Percentiles rank a stretch among this genome's conserved stretches.
These are phyloP conservation scores for Astrothelium macrocarpum DNA, from an alignment of 495 filamentous ascomycete genomes.

Conservation along the genomic window DNA sequence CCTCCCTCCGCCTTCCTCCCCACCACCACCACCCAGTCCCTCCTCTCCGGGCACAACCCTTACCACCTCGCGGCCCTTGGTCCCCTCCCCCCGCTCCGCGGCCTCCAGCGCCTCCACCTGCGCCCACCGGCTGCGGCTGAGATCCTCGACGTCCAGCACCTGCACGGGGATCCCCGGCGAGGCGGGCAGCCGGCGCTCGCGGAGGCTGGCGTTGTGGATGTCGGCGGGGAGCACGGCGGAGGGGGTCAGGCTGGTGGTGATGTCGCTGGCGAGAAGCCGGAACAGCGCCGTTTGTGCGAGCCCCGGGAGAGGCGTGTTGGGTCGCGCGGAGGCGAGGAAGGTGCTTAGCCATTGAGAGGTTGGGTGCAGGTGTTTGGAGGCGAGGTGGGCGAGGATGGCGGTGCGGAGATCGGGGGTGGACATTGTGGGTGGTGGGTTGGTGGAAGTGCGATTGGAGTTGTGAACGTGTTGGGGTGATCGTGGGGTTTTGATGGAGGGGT, in stretches of 20 bases:
- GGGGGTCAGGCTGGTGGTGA: constrained; percentile 46
- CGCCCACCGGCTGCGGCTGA: constrained; percentile 66
- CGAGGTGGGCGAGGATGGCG: constrained; percentile 25
- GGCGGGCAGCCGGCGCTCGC: constrained; percentile 44
- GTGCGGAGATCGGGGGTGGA: constrained; percentile 25
- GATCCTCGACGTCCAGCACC: constrained; percentile 73
- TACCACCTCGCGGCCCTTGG: constrained; percentile 72
- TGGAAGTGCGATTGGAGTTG: too few species aligned
- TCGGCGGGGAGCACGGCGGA: constrained; percentile 46
- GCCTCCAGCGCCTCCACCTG: constrained; percentile 82
- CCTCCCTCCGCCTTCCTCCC: constrained; percentile 35
- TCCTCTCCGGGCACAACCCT: constrained; percentile 51
- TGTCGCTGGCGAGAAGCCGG: constrained; percentile 69
- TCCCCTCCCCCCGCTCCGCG: constrained; percentile 70
- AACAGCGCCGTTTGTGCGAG: constrained; percentile 70
- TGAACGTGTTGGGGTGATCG: too few species aligned
- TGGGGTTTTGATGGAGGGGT: too few species aligned
- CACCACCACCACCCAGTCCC: constrained; percentile 47
- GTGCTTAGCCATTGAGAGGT: constrained; percentile 28
- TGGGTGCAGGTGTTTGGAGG: constrained; percentile 25
- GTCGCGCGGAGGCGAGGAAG: constrained; percentile 29
- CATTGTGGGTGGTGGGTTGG: not conserved
- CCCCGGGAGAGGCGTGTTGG: constrained; percentile 56
- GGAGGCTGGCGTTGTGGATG: constrained; percentile 41
- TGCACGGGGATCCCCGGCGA: constrained; percentile 63